Base-by-base conservation (phyloP, 352 stramenopile genomes). In the Phytophthora pini region DNA sequence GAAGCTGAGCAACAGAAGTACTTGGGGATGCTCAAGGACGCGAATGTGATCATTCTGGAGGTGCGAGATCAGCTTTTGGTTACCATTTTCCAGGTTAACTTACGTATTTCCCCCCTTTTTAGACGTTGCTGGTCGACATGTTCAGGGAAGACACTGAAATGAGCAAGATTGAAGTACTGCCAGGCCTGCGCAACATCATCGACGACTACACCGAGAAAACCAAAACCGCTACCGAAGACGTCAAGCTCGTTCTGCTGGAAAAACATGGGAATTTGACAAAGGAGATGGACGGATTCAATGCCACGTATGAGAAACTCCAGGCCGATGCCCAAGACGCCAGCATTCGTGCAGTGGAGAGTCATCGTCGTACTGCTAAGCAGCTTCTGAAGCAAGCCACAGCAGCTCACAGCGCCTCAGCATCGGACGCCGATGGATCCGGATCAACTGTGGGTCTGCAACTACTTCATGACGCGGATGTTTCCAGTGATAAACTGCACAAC, bases 61-160 rank as follows among this genome's bases (percentile, higher is more conserved):
- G 87, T 86, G 63, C 7, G 24, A 7, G 3, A 32, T 20, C 22
- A 26, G 6, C 31, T 61, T 15, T 26, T n/a, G 47, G 17, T n/a
- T 4, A 15, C 34, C 13, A n/a, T 11, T 36, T 64, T 24, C 39
- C 27, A 49, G n/a, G 15, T 27, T 5, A 13, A 36, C 31, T 36
- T 36, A 36, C 31, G 10, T 12, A 15, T 38, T 48, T 52, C 4
- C 17, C 51, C 54, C 15, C 24, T 22, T 32, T 15, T 5, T 31
- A 95, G 78, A 97, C 86, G 44, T 74, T 97, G 24, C 74, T 97
- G 45, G 70, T 74, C 51, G 92, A 98, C 61, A 97, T 98, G 87
- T 98, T 98, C 61, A 87, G 87, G 39, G 91, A 97, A 39, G 93
- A 98, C 76, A 87, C 78, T 11, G 94, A 98, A 52, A 95, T 97